Evolutionary conservation across 768 basidiomycete species (phyloP).

Genomic region (Infundibulicybe gibba): DNA sequence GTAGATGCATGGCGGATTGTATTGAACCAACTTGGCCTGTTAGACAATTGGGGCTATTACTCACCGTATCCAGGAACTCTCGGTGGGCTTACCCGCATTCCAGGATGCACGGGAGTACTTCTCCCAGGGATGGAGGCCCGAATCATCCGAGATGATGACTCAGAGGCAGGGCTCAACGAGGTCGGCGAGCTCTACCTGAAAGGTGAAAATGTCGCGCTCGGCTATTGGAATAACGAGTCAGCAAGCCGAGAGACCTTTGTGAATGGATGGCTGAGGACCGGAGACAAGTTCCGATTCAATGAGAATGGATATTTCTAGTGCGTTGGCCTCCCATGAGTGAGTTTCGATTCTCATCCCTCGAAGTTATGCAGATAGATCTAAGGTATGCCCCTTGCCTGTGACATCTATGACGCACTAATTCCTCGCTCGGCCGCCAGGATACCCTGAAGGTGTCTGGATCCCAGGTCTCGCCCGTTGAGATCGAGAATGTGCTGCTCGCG

Average conservation of each 20-base stretch:
- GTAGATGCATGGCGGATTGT: background rate
- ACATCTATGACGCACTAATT: background rate
- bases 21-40: background rate
- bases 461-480: slow-evolving; percentile 80
- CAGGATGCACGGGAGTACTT: slow-evolving; percentile 54
- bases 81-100: slow-evolving; percentile 33
- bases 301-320: slow-evolving; percentile 65
- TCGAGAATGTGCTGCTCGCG: slow-evolving; percentile 60
- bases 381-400: slow-evolving; percentile 36
- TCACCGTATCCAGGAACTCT: slow-evolving; percentile 44
- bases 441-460: slow-evolving; percentile 76
- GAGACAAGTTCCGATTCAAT: slow-evolving; percentile 65
- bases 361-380: slow-evolving; percentile 64
- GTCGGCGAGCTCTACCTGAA: slow-evolving; percentile 48
- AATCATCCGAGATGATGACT: slow-evolving; percentile 56
- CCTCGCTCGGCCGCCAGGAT: slow-evolving; percentile 43
- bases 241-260: slow-evolving; percentile 66
- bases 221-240: slow-evolving; percentile 71
- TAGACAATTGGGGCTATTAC: slow-evolving; percentile 54
- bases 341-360: background rate
- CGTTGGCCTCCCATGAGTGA: slow-evolving; percentile 11
- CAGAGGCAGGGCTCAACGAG: slow-evolving; percentile 45
- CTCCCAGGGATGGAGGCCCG: slow-evolving; percentile 63
- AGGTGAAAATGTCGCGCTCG: slow-evolving; percentile 52
- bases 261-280: slow-evolving; percentile 73